Conservation (phyloP, 495 filamentous ascomycete species). For the Parathielavia hyrcaniae region DNA sequence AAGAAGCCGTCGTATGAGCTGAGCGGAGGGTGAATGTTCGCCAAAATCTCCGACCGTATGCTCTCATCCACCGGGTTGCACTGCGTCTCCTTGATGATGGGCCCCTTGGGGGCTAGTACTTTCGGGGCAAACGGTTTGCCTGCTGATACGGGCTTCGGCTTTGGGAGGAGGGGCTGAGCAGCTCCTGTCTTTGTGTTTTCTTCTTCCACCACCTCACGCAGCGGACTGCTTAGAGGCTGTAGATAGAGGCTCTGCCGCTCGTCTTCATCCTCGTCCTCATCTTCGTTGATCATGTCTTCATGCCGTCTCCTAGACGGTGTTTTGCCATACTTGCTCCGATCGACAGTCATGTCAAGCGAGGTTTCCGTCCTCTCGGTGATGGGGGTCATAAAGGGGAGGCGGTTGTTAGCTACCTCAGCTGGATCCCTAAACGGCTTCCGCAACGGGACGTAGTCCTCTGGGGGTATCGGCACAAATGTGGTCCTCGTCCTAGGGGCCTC, state of each 20-base stretch:
- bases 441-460: slow-evolving; percentile 75
- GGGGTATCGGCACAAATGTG: slow-evolving; percentile 60
- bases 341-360: slow-evolving; percentile 61
- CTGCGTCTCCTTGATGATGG: slow-evolving; percentile 70
- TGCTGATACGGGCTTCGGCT: slow-evolving; percentile 25
- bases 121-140: slow-evolving; percentile 20
- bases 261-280: slow-evolving; percentile 31
- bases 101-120: slow-evolving; percentile 37
- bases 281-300: slow-evolving; percentile 14
- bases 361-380: slow-evolving; percentile 93
- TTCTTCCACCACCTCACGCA: slow-evolving; percentile 54
- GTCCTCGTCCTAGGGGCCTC: slow-evolving; percentile 41
- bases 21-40: slow-evolving; percentile 62
- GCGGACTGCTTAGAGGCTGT: slow-evolving; percentile 61
- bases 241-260: slow-evolving; percentile 42
- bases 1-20: slow-evolving; percentile 69
- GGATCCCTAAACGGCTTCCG: slow-evolving; percentile 70
- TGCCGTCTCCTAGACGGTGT: slow-evolving; percentile 58
- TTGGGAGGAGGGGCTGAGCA: slow-evolving; percentile 43
- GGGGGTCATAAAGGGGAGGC: slow-evolving; percentile 95
- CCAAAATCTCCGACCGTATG: slow-evolving; percentile 67
- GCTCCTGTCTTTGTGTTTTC: slow-evolving; percentile 36
- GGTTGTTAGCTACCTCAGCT: slow-evolving; percentile 69
- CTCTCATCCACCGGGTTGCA: slow-evolving; percentile 81
- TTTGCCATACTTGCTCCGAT: slow-evolving; percentile 54